A percentile compares a stretch with the other conserved stretches of the same genome.
Evolutionary conservation across 768 basidiomycete genomes (phyloP).

Genomic region (Boletus speciosus): DNA sequence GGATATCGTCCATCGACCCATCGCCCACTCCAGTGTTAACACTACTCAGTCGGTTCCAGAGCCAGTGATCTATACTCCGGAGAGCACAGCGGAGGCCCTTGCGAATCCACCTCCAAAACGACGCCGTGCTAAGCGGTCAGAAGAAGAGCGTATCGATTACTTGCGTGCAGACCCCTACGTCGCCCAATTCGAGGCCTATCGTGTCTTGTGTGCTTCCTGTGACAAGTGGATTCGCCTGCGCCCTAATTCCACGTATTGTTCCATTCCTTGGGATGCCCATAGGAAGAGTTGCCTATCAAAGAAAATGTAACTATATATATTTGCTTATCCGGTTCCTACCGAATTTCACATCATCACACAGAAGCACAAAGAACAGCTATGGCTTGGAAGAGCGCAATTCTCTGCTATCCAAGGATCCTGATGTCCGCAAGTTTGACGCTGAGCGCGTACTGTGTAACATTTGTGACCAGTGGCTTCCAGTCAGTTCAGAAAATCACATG

Average conservation of each 20-base stretch:
- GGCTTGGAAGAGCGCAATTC: constrained; percentile 60
- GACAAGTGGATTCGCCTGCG: constrained; percentile 86
- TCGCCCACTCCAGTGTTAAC: constrained; percentile 22
- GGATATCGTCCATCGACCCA: constrained; percentile 5
- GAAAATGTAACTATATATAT: constrained; percentile 52
- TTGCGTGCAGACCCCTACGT: constrained; percentile 69
- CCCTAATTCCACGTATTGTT: constrained; percentile 83
- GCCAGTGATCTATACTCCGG: constrained; percentile 43
- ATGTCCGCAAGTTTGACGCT: constrained; percentile 71
- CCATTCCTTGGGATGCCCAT: constrained; percentile 87
- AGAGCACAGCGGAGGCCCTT: constrained; percentile 39
- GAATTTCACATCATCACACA: constrained; percentile 10
- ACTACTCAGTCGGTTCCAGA: constrained; percentile 32
- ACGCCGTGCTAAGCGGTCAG: constrained; percentile 70
- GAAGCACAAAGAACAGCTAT: constrained; percentile 48
- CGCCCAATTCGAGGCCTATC: constrained; percentile 76
- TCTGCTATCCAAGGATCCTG: constrained; percentile 59
- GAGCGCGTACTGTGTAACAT: constrained; percentile 67
- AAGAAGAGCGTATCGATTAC: constrained; percentile 74
- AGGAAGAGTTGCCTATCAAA: constrained; percentile 79
- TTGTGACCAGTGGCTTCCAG: constrained; percentile 65
- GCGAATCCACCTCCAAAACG: constrained; percentile 56
- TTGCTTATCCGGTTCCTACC: constrained; percentile 2
- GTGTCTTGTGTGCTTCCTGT: constrained; percentile 74
- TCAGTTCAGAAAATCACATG: constrained; percentile 57